phyloP scores from a whole-genome alignment of 768 basidiomycete genomes.

The Jaapia argillacea region DNA sequence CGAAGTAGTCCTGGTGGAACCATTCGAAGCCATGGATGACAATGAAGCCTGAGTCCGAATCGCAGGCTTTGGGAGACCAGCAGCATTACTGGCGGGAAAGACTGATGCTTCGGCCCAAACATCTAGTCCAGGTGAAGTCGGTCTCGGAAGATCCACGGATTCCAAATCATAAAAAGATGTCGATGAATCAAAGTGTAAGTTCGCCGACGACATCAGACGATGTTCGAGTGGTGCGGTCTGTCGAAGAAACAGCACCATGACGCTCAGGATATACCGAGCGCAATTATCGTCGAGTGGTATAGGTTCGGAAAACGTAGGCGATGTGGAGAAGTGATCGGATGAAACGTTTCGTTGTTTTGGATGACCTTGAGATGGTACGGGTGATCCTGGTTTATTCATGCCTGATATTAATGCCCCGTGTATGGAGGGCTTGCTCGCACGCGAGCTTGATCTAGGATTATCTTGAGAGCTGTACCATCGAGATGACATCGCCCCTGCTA shows the following conservation, averaged over 20 bases:
- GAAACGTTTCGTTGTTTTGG: conserved; percentile 27
- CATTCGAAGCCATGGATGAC: conserved; percentile 1
- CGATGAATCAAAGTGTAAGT: conserved; percentile 38
- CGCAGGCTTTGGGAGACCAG: not conserved
- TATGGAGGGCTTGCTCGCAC: conserved; percentile 27
- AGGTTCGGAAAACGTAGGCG: conserved; percentile 48
- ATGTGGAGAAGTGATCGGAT: conserved; percentile 31
- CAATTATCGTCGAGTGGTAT: conserved; percentile 72
- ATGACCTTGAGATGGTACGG: conserved; percentile 16
- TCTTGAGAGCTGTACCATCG: conserved; percentile 51
- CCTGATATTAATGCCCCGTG: conserved; percentile 24
- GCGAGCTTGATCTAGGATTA: conserved; percentile 30
- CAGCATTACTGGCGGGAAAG: not conserved
- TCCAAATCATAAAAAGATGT: conserved; percentile 67
- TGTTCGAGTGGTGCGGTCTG: conserved; percentile 52
- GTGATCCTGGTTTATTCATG: conserved; percentile 22
- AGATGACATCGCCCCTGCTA: conserved; percentile 68
- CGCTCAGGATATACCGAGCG: conserved; percentile 71
- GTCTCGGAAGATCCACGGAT: conserved; percentile 26
- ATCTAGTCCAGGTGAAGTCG: not conserved
- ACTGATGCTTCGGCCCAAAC: not conserved
- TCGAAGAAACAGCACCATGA: conserved; percentile 75
- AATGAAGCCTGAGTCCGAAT: conserved; percentile 23
- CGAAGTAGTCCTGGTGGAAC: not conserved
- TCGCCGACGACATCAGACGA: conserved; percentile 49